phyloP scores from a whole-genome alignment of 2,329 filamentous ascomycete species.

The Colletotrichum cuscutae region DNA sequence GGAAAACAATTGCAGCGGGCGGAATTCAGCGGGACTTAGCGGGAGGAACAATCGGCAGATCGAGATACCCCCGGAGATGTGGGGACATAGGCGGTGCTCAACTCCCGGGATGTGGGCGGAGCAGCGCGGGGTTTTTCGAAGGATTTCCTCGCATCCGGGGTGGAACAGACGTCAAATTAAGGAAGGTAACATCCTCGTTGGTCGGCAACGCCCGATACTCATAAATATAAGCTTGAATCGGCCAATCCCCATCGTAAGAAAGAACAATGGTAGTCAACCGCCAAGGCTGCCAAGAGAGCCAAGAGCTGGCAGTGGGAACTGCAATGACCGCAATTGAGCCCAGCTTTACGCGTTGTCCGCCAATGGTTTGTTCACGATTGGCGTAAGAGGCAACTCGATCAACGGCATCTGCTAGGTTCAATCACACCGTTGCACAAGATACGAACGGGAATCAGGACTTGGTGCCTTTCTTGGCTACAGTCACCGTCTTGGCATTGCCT shows the following conservation, averaged over 20 bases:
- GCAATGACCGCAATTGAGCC: conserved; percentile 2
- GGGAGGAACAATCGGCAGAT: neutral
- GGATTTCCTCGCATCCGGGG: neutral
- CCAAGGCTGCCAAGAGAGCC: conserved; percentile 4
- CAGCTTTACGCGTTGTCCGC: neutral
- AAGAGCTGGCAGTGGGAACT: conserved; percentile 17
- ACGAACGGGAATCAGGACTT: neutral
- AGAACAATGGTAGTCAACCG: neutral
- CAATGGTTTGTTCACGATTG: conserved; percentile 9
- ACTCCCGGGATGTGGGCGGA: neutral
- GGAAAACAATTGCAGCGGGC: neutral
- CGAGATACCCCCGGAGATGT: neutral
- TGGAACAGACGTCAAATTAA: conserved; percentile 21
- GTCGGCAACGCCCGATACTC: conserved; percentile 20
- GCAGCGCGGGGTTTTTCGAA: neutral
- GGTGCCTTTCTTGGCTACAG: conserved; percentile 16
- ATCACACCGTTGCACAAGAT: conserved; percentile 4
- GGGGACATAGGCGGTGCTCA: neutral
- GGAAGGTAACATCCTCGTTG: conserved; percentile 30
- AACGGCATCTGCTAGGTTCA: neutral
- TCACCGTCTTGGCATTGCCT: conserved; percentile 29
- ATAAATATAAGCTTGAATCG: conserved; percentile 25
- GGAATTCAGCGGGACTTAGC: neutral
- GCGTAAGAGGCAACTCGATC: conserved; percentile 28
- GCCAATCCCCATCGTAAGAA: conserved; percentile 15